phyloP scores from a whole-genome alignment of 169 alveolate genomes.

The Cryptosporidium sp. region DNA sequence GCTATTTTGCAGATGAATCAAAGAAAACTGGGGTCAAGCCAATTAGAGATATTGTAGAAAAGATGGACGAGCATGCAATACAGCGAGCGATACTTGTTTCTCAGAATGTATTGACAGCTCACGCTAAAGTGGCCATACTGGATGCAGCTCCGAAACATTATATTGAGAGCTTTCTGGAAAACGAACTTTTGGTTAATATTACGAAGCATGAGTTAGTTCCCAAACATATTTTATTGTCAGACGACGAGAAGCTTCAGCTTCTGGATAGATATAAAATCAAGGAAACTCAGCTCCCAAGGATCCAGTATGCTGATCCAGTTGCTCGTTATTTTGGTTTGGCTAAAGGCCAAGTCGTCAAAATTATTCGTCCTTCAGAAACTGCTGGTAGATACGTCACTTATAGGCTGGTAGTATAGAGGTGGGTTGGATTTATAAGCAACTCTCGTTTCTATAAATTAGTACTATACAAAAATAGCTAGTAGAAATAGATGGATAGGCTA shows the following conservation, averaged over 20 bases:
- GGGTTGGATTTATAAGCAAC: background rate
- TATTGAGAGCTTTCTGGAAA: conserved; percentile 90
- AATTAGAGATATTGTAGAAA: conserved; percentile 92
- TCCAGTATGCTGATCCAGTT: conserved; percentile 95
- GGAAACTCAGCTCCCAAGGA: conserved; percentile 96
- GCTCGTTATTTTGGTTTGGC: conserved; percentile 94
- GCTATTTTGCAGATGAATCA: conserved; percentile 91
- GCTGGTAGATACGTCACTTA: conserved; percentile 99
- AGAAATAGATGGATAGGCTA: background rate
- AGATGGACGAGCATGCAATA: conserved; percentile 92
- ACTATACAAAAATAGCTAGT: background rate
- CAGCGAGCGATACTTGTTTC: conserved; percentile 93
- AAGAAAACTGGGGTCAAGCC: conserved; percentile 94
- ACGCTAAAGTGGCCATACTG: conserved; percentile 92
- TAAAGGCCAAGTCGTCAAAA: conserved; percentile 96
- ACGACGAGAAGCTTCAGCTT: conserved; percentile 92
- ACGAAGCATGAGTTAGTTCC: conserved; percentile 98
- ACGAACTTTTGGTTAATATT: conserved; percentile 92
- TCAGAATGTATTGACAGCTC: conserved; percentile 91
- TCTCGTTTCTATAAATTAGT: background rate
- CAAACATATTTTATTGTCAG: conserved; percentile 93
- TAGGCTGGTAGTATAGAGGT: conserved; percentile 86
- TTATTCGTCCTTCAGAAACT: conserved; percentile 97
- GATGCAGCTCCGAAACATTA: conserved; percentile 92
- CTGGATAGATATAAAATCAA: conserved; percentile 93